These are phyloP conservation scores for Phialocephala subalpina DNA, from an alignment of 2,329 filamentous ascomycete species.

Conservation along the genomic window DNA sequence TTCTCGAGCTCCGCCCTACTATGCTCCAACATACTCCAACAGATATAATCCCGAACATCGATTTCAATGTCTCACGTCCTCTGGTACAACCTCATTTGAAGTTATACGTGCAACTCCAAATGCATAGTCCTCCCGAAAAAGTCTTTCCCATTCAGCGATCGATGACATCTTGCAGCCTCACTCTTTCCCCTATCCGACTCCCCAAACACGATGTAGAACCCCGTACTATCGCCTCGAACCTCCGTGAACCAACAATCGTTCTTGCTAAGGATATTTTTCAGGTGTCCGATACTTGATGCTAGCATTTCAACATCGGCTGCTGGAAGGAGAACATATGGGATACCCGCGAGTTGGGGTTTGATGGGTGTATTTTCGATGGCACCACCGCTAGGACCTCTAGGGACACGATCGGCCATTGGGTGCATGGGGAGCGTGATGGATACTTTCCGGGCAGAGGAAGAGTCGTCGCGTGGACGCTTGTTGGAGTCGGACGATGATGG, in stretches of 20 bases:
- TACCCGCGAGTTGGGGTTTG: neutral
- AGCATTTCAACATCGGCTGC: neutral
- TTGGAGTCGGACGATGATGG: neutral
- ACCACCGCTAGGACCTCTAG: no score
- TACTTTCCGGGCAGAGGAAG: neutral
- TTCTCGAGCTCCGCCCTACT: no score
- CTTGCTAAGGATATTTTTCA: neutral
- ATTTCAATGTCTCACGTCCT: no score
- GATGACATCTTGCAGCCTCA: neutral
- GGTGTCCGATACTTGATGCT: neutral
- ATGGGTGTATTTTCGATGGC: neutral
- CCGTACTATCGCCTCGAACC: neutral
- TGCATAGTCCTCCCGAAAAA: neutral
- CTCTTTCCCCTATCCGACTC: neutral
- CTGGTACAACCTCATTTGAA: neutral
- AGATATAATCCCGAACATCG: no score
- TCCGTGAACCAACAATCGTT: neutral
- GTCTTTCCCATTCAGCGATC: neutral
- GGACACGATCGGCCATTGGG: neutral
- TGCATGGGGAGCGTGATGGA: neutral
- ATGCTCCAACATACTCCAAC: neutral
- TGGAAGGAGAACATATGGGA: conserved; percentile 3
- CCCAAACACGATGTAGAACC: conserved; percentile 1
- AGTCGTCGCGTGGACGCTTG: neutral
- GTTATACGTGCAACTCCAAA: conserved; percentile 9